Base-by-base conservation (phyloP, 768 basidiomycete species). In the Mycena metata region DNA sequence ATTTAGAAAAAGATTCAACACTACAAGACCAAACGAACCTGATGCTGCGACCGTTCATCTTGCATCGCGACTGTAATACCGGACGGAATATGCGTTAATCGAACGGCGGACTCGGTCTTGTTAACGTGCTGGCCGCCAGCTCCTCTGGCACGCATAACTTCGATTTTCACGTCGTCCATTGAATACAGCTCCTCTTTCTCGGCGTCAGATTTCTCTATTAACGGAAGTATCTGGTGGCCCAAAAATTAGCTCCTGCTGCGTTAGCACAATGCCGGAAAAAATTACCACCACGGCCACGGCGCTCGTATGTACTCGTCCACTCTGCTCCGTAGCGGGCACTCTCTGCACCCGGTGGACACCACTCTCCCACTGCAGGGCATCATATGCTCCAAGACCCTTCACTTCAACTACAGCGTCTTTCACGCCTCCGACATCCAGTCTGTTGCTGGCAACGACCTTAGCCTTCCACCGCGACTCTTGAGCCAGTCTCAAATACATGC, bases 111-210 rank as follows among this genome's bases (percentile, higher is more conserved):
- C 80, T 99, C 98, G 0, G 98, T 99, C 85, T 92, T 95, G 82
- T 99, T 99, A 74, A 99, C 98, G 80, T 99, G 97, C 92, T 98
- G 66, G 5, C 98, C 97, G 50, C 98, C 98, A 9, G 98, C 97
- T 26, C 98, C 98, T n/a, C 95, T 84, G 0, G 98, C 88, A 26
- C 98, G 90, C 96, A 98, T 98, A 52, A 98, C 95, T 77, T 99
- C 97, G 5, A 96, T 76, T 72, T 88, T 92, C 35, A 99, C 89
- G 56, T 99, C 98, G 60, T 93, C 92, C 81, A 96, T 90, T 16
- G 83, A 82, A 71, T 95, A 90, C 0, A 96, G 83, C 19, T 90
- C 86, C n/a, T 93, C 88, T 9, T 85, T 80, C 45, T 83, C 76
- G 0, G 82, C 76, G 30, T 90, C 90, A 0, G 84, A 80, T 69